phyloP scores from a whole-genome alignment of 768 basidiomycete genomes.

The Suillus placidus region DNA sequence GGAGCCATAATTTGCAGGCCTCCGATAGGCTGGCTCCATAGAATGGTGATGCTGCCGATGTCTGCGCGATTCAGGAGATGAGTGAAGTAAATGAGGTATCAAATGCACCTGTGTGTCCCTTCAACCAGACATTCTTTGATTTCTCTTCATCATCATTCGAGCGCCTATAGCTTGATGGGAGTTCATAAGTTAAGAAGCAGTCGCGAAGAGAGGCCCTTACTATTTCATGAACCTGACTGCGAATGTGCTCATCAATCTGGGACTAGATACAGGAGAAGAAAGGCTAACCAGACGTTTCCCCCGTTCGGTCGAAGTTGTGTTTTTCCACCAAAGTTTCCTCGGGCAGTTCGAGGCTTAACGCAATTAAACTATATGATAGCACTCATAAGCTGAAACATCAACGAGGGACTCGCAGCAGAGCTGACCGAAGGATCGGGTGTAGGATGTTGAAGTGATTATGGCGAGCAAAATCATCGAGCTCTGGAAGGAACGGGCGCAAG shows the following conservation, averaged over 20 bases:
- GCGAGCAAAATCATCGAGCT: slow-evolving; percentile 31
- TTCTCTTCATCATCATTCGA: slow-evolving; percentile 16
- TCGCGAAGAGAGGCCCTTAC: slow-evolving; percentile 15
- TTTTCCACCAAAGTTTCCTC: slow-evolving; percentile 36
- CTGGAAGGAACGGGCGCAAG: slow-evolving; percentile 32
- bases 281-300: slow-evolving; percentile 33
- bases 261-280: background rate
- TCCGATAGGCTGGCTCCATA: slow-evolving; percentile 42
- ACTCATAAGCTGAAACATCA: background rate
- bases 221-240: slow-evolving; percentile 45
- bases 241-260: background rate
- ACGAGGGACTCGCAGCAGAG: background rate
- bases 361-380: slow-evolving; percentile 29
- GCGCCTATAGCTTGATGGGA: slow-evolving; percentile 32
- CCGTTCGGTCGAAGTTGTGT: slow-evolving; percentile 29
- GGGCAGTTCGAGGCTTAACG: slow-evolving; percentile 35
- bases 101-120: slow-evolving; percentile 38
- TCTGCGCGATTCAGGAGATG: slow-evolving; percentile 22
- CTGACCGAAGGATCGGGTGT: slow-evolving; percentile 30
- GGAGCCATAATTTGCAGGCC: slow-evolving; percentile 39
- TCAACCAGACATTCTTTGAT: slow-evolving; percentile 34
- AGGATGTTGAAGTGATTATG: slow-evolving; percentile 34
- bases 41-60: slow-evolving; percentile 36
- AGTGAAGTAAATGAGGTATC: background rate
- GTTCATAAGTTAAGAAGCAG: background rate